Evolutionary conservation across 176 grass and related monocot species (phyloP).

Genomic region (Musa troglodytarum): DNA sequence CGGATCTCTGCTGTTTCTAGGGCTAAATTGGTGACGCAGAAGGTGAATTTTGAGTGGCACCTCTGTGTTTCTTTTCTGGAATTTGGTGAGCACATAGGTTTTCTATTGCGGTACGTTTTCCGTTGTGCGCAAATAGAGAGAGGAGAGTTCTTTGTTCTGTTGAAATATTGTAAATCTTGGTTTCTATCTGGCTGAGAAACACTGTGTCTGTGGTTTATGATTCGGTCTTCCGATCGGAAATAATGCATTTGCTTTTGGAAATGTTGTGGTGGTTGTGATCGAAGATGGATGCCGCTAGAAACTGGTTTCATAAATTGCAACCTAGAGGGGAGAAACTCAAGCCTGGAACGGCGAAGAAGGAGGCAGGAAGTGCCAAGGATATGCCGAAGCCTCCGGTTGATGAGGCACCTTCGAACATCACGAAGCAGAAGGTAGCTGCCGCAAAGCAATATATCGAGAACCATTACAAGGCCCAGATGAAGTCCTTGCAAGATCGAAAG

Average conservation of each 20-base stretch:
- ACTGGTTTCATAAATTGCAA: conserved; percentile 5
- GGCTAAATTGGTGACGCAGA: not conserved
- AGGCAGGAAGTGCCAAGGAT: not conserved
- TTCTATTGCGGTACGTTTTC: not conserved
- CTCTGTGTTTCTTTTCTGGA: not conserved
- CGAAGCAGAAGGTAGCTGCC: conserved; percentile 19
- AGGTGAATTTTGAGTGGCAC: not conserved
- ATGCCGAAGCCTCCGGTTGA: conserved; percentile 4
- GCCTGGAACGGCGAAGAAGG: not conserved
- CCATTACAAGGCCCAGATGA: conserved; percentile 17
- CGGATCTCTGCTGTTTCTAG: not conserved
- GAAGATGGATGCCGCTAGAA: conserved; percentile 9
- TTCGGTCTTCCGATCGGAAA: not conserved
- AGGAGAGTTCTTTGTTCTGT: not conserved
- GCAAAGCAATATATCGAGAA: conserved; percentile 24
- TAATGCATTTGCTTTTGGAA: not conserved
- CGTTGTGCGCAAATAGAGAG: not conserved
- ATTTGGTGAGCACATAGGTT: not conserved
- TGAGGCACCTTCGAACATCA: conserved; percentile 3
- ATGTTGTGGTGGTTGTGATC: not conserved
- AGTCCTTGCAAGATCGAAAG: conserved; percentile 19
- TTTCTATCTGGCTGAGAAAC: not conserved
- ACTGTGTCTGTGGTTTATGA: not conserved
- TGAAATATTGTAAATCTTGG: not conserved
- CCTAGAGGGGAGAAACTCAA: not conserved